A percentile compares a stretch with the other conserved stretches of the same genome.
Evolutionary conservation across 306 rosid species (phyloP).

Genomic region (Begonia loranthoides): DNA sequence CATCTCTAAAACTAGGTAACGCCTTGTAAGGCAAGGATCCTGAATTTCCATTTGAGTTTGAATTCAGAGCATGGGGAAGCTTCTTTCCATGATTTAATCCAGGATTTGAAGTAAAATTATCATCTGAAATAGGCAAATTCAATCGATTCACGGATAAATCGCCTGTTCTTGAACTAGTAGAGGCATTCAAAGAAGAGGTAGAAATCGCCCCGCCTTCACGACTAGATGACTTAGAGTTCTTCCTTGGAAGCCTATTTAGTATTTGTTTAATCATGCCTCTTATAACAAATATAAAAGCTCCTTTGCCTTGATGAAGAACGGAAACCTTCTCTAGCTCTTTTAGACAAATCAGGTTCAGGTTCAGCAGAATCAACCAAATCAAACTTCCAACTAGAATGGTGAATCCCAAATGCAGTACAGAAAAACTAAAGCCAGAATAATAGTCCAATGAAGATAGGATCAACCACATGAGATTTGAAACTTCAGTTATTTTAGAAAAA

Average conservation of each 20-base stretch:
- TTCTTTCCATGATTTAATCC: constrained; percentile 46
- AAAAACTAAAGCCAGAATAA: not conserved
- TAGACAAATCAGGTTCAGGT: constrained; percentile 19
- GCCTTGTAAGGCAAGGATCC: constrained; percentile 49
- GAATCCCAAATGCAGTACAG: not conserved
- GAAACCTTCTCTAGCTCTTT: constrained; percentile 15
- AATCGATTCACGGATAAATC: constrained; percentile 28
- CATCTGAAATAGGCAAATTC: constrained; percentile 34
- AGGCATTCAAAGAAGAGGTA: constrained; percentile 49
- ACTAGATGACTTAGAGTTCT: constrained; percentile 60
- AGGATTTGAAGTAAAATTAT: constrained; percentile 30
- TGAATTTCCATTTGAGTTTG: constrained; percentile 60
- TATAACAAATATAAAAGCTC: constrained; percentile 15
- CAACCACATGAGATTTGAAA: no score
- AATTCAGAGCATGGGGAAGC: constrained; percentile 41
- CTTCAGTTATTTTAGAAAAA: no score
- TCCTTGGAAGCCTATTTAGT: constrained; percentile 76
- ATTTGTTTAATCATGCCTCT: constrained; percentile 86
- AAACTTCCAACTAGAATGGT: not conserved
- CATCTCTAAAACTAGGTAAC: constrained; percentile 75
- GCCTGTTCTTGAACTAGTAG: constrained; percentile 40
- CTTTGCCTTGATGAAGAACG: constrained; percentile 22
- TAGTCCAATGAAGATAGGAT: not conserved
- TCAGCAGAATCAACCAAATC: constrained; percentile 10
- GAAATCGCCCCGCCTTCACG: constrained; percentile 70